phyloP scores from a whole-genome alignment of 495 filamentous ascomycete genomes.

The Penicillium ucsense region DNA sequence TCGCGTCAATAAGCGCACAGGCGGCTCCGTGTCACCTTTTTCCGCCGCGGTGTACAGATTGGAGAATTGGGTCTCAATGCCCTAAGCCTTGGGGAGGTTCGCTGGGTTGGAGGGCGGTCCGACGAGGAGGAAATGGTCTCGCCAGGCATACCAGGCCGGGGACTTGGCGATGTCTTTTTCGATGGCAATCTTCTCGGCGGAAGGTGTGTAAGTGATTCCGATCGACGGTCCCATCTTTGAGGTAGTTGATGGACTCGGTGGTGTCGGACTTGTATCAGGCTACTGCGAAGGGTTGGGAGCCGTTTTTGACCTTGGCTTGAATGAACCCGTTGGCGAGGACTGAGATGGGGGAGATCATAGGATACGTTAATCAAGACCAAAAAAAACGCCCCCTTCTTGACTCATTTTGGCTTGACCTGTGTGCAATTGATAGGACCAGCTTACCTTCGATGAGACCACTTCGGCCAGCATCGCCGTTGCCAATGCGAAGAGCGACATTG shows the following conservation, averaged over 20 bases:
- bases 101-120: conserved; percentile 27
- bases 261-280: conserved; percentile 35
- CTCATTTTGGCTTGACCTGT: too few species aligned
- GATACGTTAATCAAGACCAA: too few species aligned
- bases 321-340: conserved; percentile 31
- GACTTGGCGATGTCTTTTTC: conserved; percentile 18
- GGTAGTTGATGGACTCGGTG: conserved; percentile 30
- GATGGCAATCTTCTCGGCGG: conserved; percentile 32
- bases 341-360: conserved; percentile 1
- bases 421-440: neutral
- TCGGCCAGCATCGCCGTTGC: conserved; percentile 32
- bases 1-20: conserved; percentile 28
- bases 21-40: conserved; percentile 6
- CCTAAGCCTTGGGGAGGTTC: conserved; percentile 6
- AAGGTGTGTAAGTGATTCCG: conserved; percentile 31
- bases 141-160: conserved; percentile 23
- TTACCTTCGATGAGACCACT: conserved; percentile 25
- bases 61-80: conserved; percentile 22
- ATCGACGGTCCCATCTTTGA: conserved; percentile 23
- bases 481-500: conserved; percentile 21
- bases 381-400: too few species aligned
- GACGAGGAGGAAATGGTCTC: conserved; percentile 31
- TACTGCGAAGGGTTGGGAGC: conserved; percentile 21
- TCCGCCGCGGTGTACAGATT: conserved; percentile 19
- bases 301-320: conserved; percentile 15